Evolutionary conservation across 768 basidiomycete species (phyloP), one percentile per base, ranked within the genome.

Genomic region (Phanerodontia chrysosporium): DNA sequence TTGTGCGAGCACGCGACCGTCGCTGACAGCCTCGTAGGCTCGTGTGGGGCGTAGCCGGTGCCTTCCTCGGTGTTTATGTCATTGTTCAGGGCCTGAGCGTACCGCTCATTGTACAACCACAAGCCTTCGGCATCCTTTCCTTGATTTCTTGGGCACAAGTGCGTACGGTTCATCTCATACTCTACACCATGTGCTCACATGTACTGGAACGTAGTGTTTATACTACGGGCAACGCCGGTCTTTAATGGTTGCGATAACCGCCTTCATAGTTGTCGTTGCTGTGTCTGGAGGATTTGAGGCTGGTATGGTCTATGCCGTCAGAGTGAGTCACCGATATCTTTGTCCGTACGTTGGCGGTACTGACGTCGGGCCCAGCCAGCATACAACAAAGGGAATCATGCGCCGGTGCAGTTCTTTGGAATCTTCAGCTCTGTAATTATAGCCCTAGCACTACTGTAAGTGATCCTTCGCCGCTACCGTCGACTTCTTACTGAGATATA

Each of bases 91-190:
- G 82, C 56, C 69, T 92, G 35, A 90, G 85, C 67, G 81, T 91
- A 35, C 88, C 90, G 0, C 78, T 92, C 35, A 86, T 89, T 45
- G 59, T 87, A 2, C 84, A 89, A 68, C 83, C 84, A 3, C 85
- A 87, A 59, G 64, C 84, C 1, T 90, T 92, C 67, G 82, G 80
- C 0, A 71, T 80, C 22, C 74, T 93, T 13, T 73, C 78, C 0
- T 73, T 87, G 3, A 61, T 87, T 12, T 86, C 84, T 3, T 89
- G 86, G 83, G 78, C 78, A 0, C 88, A 91, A 77, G 85, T 85
- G 32, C 29, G 29, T n/a, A n/a, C n/a, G n/a, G n/a, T n/a, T n/a
- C n/a, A n/a, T n/a, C n/a, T n/a, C n/a, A n/a, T 32, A 6, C 44
- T 29, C 24, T 8, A 2, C 45, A 36, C n/a, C 16, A 64, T 62